Evolutionary conservation across 1,284 basidiomycete species (phyloP).

Genomic region (Coriolopsis trogii): DNA sequence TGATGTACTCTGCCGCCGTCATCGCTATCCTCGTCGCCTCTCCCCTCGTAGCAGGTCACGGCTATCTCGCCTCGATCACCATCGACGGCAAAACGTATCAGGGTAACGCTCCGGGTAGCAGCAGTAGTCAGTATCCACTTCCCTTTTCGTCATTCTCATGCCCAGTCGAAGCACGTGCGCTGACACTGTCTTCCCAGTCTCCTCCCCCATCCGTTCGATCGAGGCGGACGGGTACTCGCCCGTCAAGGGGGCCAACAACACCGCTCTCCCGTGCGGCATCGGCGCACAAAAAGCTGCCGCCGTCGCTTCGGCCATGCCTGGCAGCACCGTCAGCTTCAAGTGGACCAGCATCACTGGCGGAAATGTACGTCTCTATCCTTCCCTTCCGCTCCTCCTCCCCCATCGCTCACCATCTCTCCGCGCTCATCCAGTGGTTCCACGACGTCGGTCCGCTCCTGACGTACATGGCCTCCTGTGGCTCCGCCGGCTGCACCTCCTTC

Average conservation of each 20-base stretch:
- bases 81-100: constrained; percentile 58
- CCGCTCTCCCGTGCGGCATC: constrained; percentile 44
- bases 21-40: constrained; percentile 26
- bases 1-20: constrained; percentile 23
- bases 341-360: constrained; percentile 55
- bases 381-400: background rate
- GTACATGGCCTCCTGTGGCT: constrained; percentile 65
- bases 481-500: constrained; percentile 59
- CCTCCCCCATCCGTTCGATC: constrained; percentile 31
- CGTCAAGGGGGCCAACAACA: constrained; percentile 44
- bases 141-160: constrained; percentile 49
- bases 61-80: constrained; percentile 53
- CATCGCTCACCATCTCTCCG: background rate
- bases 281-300: constrained; percentile 40
- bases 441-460: constrained; percentile 63
- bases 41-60: constrained; percentile 55
- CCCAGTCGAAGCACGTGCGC: too few species aligned
- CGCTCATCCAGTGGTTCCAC: constrained; percentile 40
- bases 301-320: constrained; percentile 43
- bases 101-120: constrained; percentile 54
- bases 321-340: constrained; percentile 46
- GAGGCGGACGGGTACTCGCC: constrained; percentile 39
- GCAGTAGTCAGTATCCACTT: constrained; percentile 31
- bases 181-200: constrained; percentile 37
- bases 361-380: constrained; percentile 18